A percentile compares a stretch with the other conserved stretches of the same genome.
Conservation (phyloP, 2,329 filamentous ascomycete genomes). For the Trichoderma brevicompactum region DNA sequence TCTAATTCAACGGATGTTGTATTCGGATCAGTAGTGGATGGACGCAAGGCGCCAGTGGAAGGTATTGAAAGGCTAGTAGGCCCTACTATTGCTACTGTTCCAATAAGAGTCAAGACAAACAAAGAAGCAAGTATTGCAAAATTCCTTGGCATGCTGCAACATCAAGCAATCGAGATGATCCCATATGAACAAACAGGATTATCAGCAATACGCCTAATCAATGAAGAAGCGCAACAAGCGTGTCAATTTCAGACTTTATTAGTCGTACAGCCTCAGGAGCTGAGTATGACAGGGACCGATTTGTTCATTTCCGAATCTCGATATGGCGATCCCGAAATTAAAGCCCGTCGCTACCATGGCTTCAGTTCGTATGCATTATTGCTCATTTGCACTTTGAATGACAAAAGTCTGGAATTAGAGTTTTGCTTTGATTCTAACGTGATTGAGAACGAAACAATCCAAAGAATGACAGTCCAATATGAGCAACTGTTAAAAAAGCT, state of each 20-base stretch:
- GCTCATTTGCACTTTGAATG: conserved; percentile 2
- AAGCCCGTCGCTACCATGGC: conserved; percentile 6
- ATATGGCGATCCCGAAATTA: background rate
- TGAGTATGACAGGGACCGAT: background rate
- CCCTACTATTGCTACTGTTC: conserved; percentile 23
- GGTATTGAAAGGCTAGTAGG: conserved; percentile 19
- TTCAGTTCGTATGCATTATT: conserved; percentile 17
- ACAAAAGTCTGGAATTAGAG: background rate
- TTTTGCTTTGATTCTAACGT: conserved; percentile 15
- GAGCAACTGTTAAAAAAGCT: conserved; percentile 8
- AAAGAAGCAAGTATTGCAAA: background rate
- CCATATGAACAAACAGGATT: conserved; percentile 24
- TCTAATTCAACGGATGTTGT: conserved; percentile 19
- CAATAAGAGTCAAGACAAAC: background rate
- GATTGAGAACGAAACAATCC: background rate
- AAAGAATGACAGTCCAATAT: conserved; percentile 2
- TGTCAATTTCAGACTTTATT: conserved; percentile 22
- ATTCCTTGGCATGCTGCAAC: conserved; percentile 1
- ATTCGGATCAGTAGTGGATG: conserved; percentile 19
- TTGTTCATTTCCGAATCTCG: background rate
- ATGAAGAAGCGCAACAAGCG: conserved; percentile 11
- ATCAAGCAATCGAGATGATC: conserved; percentile 18
- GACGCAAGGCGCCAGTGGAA: conserved; percentile 20
- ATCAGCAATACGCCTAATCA: conserved; percentile 11
- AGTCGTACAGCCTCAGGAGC: conserved; percentile 17